Evolutionary conservation across 2,329 filamentous ascomycete genomes (phyloP), one percentile per base, ranked within the genome.

Genomic region (Esteya vermicola): DNA sequence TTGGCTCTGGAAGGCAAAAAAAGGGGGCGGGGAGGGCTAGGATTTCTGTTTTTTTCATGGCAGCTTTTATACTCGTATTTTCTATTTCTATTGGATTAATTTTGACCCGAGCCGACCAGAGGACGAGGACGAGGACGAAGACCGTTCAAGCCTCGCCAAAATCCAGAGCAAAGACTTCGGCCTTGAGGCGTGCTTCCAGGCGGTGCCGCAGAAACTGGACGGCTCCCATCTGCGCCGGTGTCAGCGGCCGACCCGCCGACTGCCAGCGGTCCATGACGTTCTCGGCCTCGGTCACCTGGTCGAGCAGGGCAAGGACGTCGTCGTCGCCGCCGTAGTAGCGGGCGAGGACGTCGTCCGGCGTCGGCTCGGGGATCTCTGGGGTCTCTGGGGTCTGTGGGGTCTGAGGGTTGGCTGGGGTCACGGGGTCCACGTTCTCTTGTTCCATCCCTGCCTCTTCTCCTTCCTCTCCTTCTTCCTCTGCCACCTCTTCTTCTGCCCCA

Each of bases 121-220:
- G n/a, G n/a, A n/a, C n/a, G n/a, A n/a, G n/a, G n/a, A n/a, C n/a
- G n/a, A n/a, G n/a, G n/a, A n/a, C n/a, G n/a, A n/a, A n/a, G n/a
- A n/a, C 16, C n/a, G 4, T 12, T 25, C 22, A 32, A 10, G 20
- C 9, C 31, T 34, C 23, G 9, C 16, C 14, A 26, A 42, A 37
- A 2, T 34, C 39, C 28, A 42, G 3, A 2, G 43, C 36, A 44
- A 44, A 44, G 10, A 44, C 43, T 23, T 44, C 43, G 2, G 21
- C 43, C 20, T 27, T 14, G 18, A 44, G 33, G 14, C 18, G 32
- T 10, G n/a, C 9, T 5, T 41, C 43, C 22, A 44, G 39, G 10
- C 14, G 3, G 12, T 14, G 6, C n/a, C 22, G 23, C 35, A 41
- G 34, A 12, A 20, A 10, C 16, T 33, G 10, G 18, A 28, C 34